Base-by-base conservation (phyloP, 2,329 filamentous ascomycete genomes). In the Aspergillus sp. region DNA sequence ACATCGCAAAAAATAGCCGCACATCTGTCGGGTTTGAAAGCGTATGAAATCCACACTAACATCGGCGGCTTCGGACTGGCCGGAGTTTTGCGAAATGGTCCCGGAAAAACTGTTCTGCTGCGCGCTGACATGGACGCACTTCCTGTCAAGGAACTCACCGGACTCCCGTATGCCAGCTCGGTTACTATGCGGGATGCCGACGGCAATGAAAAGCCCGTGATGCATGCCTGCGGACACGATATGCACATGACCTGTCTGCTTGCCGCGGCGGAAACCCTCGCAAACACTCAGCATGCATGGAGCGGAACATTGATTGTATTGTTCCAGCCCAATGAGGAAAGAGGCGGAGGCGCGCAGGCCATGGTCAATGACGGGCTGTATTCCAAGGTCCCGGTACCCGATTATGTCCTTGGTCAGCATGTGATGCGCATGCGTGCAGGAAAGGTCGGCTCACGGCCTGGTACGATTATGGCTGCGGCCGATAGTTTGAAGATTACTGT, bases 241-340 rank as follows among this genome's bases (percentile, higher is more conserved):
- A 83, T 86, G 81, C 85, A 87, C 66, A 82, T 86, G 49, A 84
- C 84, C 0, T 78, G 78, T 56, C 72, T 87, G 0, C 77, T 87
- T 0, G 84, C 80, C 0, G 82, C 83, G 0, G 80, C 83, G 0
- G 78, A 84, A 54, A 77, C 77, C 0, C 75, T 91, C 0, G 71
- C 79, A 1, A 71, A 71, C 0, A 70, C 75, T 0, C 77, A 72
- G n/a, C 65, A 78, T 0, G 32, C 62, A 0, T 91, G 88, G 88
- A 76, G 70, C 10, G 88, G 88, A 0, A 90, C 86, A 0, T 65
- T 90, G 20, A 74, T 91, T 5, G 70, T 88, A 6, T 72, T 86
- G 2, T 91, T 90, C 70, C 89, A 91, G 66, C 88, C 88, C 0
- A 83, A 84, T 1, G 88, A 90, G 69, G 88, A 91, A 70, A 78